Base-by-base conservation (phyloP, 2,329 filamentous ascomycete species). In the Cryphonectria carpinicola region DNA sequence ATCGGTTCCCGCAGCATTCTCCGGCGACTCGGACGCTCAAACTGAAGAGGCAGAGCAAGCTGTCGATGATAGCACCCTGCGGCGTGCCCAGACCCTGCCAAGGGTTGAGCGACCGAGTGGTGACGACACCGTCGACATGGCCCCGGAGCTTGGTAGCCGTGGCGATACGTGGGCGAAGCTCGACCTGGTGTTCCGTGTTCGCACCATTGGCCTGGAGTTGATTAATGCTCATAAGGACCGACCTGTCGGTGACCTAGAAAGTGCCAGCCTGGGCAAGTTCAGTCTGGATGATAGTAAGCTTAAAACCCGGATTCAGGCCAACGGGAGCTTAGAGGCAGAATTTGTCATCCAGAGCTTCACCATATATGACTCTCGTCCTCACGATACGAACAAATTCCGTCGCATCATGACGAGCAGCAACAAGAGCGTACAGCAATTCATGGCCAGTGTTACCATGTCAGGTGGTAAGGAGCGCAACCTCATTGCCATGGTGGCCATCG, bases 331-430 rank as follows among this genome's bases (percentile, higher is more conserved):
- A 56, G 96, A 99, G 79, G 94, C 95, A 2, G 97, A 99, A 78
- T 88, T 99, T 8, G 86, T 97, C 49, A 94, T 99, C 22, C 92
- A 96, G 71, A 96, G 95, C 0, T 98, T 99, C 79, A 97, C 94
- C 0, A 97, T 98, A 74, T 89, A 93, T 69, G 96, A 99, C 79
- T 98, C 92, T 73, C 91, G 97, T n/a, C 90, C 90, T 5, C 88
- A 89, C 68, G 95, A 97, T 76, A 93, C 92, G 6, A 99, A 98
- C 84, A 98, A 97, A 78, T 99, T 97, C 86, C 90, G 94, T 66
- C 97, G 95, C 80, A 98, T 99, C 82, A 98, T 99, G 96, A 95
- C 95, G 1, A 91, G 97, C 69, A 94, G 95, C 77, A 98, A 98
- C 80, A 95, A 94, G 75, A 92, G 95, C 69, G 94, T 96, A 62